phyloP scores from a whole-genome alignment of 2,329 filamentous ascomycete genomes.

The Fusarium sacchari region DNA sequence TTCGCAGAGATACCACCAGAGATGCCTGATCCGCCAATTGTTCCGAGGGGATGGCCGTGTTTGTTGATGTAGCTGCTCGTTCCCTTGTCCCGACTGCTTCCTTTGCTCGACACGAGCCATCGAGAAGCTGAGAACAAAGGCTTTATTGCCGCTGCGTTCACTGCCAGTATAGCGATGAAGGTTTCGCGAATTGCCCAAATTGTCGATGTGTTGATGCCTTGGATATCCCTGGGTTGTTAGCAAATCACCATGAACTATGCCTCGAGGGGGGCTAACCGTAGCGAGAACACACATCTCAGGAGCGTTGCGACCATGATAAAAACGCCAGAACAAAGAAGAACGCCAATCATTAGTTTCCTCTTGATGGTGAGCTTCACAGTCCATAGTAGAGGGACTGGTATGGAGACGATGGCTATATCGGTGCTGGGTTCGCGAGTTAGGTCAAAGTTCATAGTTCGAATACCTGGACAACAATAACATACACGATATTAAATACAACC shows the following conservation, averaged over 20 bases:
- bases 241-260: rapidly evolving
- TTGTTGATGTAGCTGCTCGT: conserved; percentile 40
- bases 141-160: conserved; percentile 55
- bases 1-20: conserved; percentile 9
- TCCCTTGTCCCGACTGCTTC: conserved; percentile 43
- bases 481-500: conserved; percentile 51
- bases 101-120: conserved; percentile 49
- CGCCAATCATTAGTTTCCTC: conserved; percentile 51
- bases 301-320: conserved; percentile 56
- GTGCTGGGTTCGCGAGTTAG: conserved; percentile 45
- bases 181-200: conserved; percentile 58
- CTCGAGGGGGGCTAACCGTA: conserved; percentile 25
- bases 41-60: conserved; percentile 40
- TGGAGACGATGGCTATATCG: conserved; percentile 51
- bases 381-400: conserved; percentile 54
- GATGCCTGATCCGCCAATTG: conserved; percentile 39
- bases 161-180: conserved; percentile 56
- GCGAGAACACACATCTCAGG: conserved; percentile 53
- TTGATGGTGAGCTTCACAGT: conserved; percentile 51
- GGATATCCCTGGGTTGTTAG: conserved; percentile 41
- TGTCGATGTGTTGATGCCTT: conserved; percentile 51
- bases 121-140: conserved; percentile 49
- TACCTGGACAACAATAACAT: conserved; percentile 4
- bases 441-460: not conserved
- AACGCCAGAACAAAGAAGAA: conserved; percentile 55